These are phyloP conservation scores for Heracleum sosnowskyi DNA, from an alignment of 129 eudicot species.

Conservation along the genomic window DNA sequence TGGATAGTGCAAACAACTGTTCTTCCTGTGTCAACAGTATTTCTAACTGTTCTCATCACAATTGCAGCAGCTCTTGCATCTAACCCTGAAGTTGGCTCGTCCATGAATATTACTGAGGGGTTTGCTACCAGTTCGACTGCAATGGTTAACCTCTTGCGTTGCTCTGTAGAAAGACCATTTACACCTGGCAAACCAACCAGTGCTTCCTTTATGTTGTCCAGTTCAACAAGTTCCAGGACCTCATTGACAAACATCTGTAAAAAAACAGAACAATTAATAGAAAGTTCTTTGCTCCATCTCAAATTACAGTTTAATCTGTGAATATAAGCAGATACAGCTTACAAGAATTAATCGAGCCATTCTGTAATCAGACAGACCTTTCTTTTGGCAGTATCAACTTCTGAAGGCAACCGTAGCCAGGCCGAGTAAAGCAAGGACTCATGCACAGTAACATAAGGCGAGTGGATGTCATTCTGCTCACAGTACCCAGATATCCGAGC, in stretches of 20 bases:
- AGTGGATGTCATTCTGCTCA: slow-evolving; percentile 8
- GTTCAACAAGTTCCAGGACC: slow-evolving; percentile 6
- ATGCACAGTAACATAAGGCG: neutral
- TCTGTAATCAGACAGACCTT: neutral
- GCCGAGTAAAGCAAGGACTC: slow-evolving; percentile 4
- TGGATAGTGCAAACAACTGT: slow-evolving; percentile 4
- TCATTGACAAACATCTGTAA: slow-evolving; percentile 6
- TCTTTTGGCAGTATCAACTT: slow-evolving; percentile 1
- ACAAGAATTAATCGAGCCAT: neutral
- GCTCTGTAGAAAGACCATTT: slow-evolving; percentile 4
- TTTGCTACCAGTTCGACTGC: slow-evolving; percentile 7
- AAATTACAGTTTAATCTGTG: neutral
- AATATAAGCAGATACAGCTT: neutral
- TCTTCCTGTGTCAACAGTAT: neutral
- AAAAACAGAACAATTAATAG: neutral
- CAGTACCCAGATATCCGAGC: slow-evolving; percentile 6
- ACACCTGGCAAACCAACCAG: slow-evolving; percentile 3
- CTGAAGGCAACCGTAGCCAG: neutral
- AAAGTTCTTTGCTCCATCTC: neutral
- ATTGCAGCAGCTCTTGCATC: slow-evolving; percentile 9
- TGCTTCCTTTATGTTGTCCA: neutral
- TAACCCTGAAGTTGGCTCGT: slow-evolving; percentile 6
- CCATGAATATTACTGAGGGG: slow-evolving; percentile 4
- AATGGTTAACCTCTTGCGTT: slow-evolving; percentile 5
- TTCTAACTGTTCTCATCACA: slow-evolving; percentile 6